Conservation (phyloP, 306 rosid species). For the Corylus avellana region DNA sequence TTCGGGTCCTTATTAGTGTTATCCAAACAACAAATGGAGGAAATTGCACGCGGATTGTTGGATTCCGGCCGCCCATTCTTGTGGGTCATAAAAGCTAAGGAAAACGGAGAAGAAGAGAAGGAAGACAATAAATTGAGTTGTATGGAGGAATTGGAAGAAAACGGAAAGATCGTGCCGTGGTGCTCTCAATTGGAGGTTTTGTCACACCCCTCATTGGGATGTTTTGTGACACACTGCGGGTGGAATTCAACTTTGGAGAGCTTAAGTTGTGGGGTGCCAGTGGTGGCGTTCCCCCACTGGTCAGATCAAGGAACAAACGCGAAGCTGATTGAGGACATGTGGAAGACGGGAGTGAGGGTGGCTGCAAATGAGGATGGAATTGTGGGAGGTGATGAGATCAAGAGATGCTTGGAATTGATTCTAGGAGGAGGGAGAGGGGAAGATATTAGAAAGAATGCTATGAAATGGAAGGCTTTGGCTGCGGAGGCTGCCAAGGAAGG, state of each 20-base stretch:
- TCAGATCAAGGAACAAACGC: constrained; percentile 57
- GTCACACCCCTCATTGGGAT: constrained; percentile 49
- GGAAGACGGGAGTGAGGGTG: constrained; percentile 52
- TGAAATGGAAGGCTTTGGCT: constrained; percentile 45
- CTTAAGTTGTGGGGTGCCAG: constrained; percentile 46
- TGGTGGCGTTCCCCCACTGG: constrained; percentile 54
- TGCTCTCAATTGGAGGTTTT: constrained; percentile 60
- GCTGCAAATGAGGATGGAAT: constrained; percentile 38
- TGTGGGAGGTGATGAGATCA: constrained; percentile 34
- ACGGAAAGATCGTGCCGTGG: constrained; percentile 59
- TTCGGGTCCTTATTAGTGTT: constrained; percentile 50
- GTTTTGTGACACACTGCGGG: constrained; percentile 58
- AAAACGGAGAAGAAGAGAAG: background rate
- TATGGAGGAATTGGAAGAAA: constrained; percentile 30
- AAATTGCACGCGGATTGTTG: constrained; percentile 50
- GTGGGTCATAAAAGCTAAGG: constrained; percentile 50
- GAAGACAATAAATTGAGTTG: constrained; percentile 10
- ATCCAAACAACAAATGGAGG: constrained; percentile 49
- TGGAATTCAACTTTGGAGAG: constrained; percentile 63
- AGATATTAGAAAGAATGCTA: constrained; percentile 37
- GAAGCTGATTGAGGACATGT: constrained; percentile 48
- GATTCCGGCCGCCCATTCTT: constrained; percentile 42
- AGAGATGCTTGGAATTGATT: constrained; percentile 50
- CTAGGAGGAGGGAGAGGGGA: constrained; percentile 36
- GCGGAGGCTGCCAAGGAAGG: constrained; percentile 41